Conservation (phyloP, 228 moss, liverwort and hornwort species). For the Sphagnum fallax region DNA sequence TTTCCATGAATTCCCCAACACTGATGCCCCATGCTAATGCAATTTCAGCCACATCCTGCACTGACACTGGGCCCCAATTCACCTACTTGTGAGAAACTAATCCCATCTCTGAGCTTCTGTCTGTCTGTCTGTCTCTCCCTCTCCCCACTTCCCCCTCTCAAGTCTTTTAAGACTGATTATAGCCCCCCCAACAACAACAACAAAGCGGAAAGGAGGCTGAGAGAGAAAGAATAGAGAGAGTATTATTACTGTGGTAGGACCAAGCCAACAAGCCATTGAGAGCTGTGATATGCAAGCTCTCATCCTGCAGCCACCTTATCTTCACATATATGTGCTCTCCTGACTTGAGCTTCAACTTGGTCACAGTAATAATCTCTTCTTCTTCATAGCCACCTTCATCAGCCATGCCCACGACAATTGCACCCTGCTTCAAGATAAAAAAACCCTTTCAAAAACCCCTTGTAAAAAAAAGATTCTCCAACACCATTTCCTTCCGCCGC, state of each 20-base stretch:
- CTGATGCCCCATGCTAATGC: constrained; percentile 23
- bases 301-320: constrained; percentile 21
- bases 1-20: constrained; percentile 21
- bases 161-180: not conserved
- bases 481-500: too few species aligned
- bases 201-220: not conserved
- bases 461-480: too few species aligned
- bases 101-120: too few species aligned
- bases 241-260: constrained; percentile 28
- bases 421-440: too few species aligned
- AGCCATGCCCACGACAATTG: too few species aligned
- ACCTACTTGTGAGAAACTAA: not conserved
- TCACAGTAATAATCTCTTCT: too few species aligned
- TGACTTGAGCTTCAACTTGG: constrained; percentile 16
- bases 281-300: constrained; percentile 33
- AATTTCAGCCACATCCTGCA: constrained; percentile 13
- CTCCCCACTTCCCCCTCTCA: not conserved
- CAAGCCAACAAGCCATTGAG: constrained; percentile 37
- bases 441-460: too few species aligned
- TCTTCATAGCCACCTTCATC: too few species aligned
- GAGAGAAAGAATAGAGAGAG: not conserved
- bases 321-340: constrained; percentile 31
- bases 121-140: not conserved
- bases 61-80: constrained; percentile 13
- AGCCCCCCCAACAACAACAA: not conserved